These are phyloP conservation scores for Neurospora sp. DNA, from an alignment of 495 filamentous ascomycete genomes.

Conservation along the genomic window DNA sequence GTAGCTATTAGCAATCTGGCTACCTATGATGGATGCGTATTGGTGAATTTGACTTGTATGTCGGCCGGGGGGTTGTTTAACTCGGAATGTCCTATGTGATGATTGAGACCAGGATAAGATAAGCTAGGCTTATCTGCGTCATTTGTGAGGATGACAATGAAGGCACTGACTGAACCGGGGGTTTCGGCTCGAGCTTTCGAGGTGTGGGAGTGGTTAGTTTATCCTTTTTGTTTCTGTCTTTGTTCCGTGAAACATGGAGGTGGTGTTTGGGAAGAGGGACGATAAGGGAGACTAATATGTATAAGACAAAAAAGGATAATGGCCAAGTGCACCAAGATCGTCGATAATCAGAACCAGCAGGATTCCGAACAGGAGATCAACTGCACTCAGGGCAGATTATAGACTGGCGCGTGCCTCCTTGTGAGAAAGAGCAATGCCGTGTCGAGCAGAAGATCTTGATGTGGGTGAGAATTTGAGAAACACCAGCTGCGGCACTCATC, in stretches of 20 bases:
- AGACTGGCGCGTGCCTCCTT: neutral
- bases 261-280: neutral
- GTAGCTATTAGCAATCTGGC: neutral
- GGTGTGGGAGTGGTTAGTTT: neutral
- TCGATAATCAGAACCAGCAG: neutral
- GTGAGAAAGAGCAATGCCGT: neutral
- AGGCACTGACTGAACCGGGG: neutral
- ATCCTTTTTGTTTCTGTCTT: neutral
- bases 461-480: neutral
- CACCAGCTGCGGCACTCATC: neutral
- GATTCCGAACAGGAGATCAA: neutral
- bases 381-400: neutral
- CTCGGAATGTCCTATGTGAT: constrained; percentile 30
- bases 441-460: neutral
- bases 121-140: constrained; percentile 43
- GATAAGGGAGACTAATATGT: constrained; percentile 2
- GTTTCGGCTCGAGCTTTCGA: constrained; percentile 1
- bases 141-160: constrained; percentile 22
- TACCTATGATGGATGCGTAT: neutral
- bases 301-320: neutral
- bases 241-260: neutral
- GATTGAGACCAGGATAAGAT: constrained; percentile 41
- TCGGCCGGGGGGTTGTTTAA: constrained; percentile 1
- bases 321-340: neutral
- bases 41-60: constrained; percentile 4